These are phyloP conservation scores for Penicillium sp. DNA, from an alignment of 2,329 filamentous ascomycete species.

Conservation along the genomic window DNA sequence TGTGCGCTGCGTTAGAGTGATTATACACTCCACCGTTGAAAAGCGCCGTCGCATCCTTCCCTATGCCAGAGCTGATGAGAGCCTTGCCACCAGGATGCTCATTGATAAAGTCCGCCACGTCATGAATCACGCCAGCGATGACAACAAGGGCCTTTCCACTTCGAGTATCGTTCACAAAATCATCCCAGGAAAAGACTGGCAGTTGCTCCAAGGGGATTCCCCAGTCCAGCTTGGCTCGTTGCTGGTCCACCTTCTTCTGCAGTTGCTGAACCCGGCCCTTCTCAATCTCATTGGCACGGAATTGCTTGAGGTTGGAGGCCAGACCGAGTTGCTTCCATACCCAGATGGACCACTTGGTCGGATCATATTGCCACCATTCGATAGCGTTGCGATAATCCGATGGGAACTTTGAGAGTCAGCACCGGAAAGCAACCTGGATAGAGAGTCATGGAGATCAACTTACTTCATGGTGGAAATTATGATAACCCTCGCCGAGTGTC, in stretches of 20 bases:
- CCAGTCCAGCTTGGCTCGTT: slow-evolving; percentile 82
- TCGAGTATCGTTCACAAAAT: slow-evolving; percentile 78
- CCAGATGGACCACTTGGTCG: slow-evolving; percentile 89
- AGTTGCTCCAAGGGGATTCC: slow-evolving; percentile 83
- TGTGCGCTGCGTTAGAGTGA: slow-evolving; percentile 89
- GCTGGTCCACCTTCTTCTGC: slow-evolving; percentile 91
- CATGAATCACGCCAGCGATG: slow-evolving; percentile 83
- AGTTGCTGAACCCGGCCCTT: slow-evolving; percentile 87
- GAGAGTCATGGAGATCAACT: neutral
- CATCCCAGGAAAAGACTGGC: slow-evolving; percentile 83
- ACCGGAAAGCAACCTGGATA: neutral
- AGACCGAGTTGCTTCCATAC: slow-evolving; percentile 81
- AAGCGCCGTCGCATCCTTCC: slow-evolving; percentile 86
- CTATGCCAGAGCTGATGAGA: slow-evolving; percentile 78
- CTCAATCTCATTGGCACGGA: slow-evolving; percentile 89
- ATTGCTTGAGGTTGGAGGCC: slow-evolving; percentile 86
- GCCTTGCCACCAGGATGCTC: slow-evolving; percentile 85
- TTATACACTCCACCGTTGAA: slow-evolving; percentile 92
- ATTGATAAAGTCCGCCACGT: slow-evolving; percentile 81
- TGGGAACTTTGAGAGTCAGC: slow-evolving; percentile 61
- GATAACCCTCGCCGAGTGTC: slow-evolving; percentile 87
- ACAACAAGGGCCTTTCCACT: slow-evolving; percentile 77
- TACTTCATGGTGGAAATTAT: slow-evolving; percentile 90
- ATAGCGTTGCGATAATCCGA: slow-evolving; percentile 93
- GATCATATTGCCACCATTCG: slow-evolving; percentile 89